Evolutionary conservation across 352 stramenopile genomes (phyloP).

Genomic region (Thalassiosira delicatula): DNA sequence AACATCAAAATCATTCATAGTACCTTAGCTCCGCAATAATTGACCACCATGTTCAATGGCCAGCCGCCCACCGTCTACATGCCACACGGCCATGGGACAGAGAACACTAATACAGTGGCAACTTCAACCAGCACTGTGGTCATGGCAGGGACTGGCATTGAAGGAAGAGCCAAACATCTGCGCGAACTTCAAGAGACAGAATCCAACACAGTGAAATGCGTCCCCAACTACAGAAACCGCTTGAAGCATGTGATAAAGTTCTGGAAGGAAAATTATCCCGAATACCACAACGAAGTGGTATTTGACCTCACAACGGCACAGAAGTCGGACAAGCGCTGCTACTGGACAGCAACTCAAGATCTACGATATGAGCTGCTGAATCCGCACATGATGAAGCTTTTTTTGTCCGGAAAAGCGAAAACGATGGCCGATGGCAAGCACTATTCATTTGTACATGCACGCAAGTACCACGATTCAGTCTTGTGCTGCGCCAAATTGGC

Average conservation of each 20-base stretch:
- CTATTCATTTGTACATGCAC: constrained; percentile 7
- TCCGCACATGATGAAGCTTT: neutral
- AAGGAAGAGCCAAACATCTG: too few relatives aligned
- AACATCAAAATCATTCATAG: too few relatives aligned
- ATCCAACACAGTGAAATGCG: constrained; percentile 8
- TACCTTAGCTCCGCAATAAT: too few relatives aligned
- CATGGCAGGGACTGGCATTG: too few relatives aligned
- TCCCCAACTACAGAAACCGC: constrained; percentile 4
- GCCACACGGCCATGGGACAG: too few relatives aligned
- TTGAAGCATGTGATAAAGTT: constrained; percentile 17
- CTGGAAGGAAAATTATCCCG: constrained; percentile 10
- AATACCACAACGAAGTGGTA: constrained; percentile 12
- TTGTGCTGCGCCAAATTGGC: constrained; percentile 10
- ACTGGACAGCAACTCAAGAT: constrained; percentile 14
- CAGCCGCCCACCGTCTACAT: too few relatives aligned
- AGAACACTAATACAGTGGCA: too few relatives aligned
- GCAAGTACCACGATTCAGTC: constrained; percentile 23
- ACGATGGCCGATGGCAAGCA: constrained; percentile 12
- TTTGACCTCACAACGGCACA: constrained; percentile 20
- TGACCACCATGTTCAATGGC: too few relatives aligned
- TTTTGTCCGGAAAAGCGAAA: constrained; percentile 17
- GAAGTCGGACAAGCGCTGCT: neutral
- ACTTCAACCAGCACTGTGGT: too few relatives aligned
- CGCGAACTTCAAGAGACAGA: constrained; percentile 20
- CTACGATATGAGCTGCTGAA: constrained; percentile 7